Percentiles rank a stretch among this genome's conserved stretches.
Evolutionary conservation across 257 asterid species (phyloP).

Genomic region (Jacaranda mimosifolia): DNA sequence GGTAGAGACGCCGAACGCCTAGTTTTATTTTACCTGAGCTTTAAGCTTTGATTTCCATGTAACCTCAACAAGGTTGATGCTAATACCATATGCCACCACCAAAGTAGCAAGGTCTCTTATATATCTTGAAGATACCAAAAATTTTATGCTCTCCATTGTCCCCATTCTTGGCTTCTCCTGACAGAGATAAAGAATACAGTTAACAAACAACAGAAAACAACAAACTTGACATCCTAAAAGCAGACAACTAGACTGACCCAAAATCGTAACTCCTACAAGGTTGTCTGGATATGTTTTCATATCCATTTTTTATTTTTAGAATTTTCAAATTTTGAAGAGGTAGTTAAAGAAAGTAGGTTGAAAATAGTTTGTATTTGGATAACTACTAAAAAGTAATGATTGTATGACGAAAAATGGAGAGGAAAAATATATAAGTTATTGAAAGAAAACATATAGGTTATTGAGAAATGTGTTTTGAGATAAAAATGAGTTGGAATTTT

Average conservation of each 20-base stretch:
- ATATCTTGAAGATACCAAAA: constrained; percentile 82
- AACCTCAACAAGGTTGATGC: constrained; percentile 98
- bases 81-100: constrained; percentile 97
- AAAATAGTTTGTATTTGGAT: no score
- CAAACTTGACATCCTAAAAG: not conserved
- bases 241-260: constrained; percentile 18
- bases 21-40: constrained; percentile 75
- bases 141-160: constrained; percentile 94
- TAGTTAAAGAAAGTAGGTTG: no score
- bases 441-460: not conserved
- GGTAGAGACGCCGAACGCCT: not conserved
- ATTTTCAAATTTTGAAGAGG: no score
- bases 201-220: not conserved
- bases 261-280: no score
- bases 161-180: constrained; percentile 95
- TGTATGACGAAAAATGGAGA: no score
- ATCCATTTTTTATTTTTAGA: no score
- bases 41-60: constrained; percentile 99
- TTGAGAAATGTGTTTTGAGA: no score
- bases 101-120: constrained; percentile 94
- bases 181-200: constrained; percentile 28
- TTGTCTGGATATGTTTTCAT: no score
- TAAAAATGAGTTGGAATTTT: no score
- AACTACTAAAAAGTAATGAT: no score
- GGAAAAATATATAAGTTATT: not conserved